These are phyloP conservation scores for Calonectria pseudoreteaudii DNA, from an alignment of 2,329 filamentous ascomycete genomes.

Conservation along the genomic window DNA sequence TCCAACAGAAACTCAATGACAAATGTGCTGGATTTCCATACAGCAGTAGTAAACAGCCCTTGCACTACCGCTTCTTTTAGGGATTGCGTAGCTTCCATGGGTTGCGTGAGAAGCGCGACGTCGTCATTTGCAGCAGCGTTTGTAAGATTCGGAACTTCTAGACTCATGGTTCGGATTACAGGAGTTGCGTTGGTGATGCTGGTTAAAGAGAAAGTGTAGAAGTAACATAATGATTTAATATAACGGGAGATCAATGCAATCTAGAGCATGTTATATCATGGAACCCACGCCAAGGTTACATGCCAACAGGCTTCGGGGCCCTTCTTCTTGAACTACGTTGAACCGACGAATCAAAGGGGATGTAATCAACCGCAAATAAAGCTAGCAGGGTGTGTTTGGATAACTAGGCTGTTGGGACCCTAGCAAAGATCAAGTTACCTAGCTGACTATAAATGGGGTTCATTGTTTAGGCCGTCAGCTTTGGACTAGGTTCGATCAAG, in stretches of 20 bases:
- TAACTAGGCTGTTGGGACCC: too few relatives aligned
- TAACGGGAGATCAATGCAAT: neutral
- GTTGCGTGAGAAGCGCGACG: neutral
- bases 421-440: too few relatives aligned
- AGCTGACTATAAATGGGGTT: too few relatives aligned
- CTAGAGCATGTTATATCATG: neutral
- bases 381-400: too few relatives aligned
- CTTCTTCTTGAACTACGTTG: too few relatives aligned
- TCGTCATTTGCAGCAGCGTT: neutral
- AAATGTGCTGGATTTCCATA: neutral
- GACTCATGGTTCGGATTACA: neutral
- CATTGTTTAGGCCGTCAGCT: too few relatives aligned
- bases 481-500: too few relatives aligned
- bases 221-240: neutral
- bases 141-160: neutral
- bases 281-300: neutral
- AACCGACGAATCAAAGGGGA: neutral
- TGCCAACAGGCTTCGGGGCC: neutral
- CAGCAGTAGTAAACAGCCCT: neutral
- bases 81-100: neutral
- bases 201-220: neutral
- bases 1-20: neutral
- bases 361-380: too few relatives aligned
- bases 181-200: neutral
- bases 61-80: neutral